Base-by-base conservation (phyloP, 768 basidiomycete species). In the Phaeotremella fagi region DNA sequence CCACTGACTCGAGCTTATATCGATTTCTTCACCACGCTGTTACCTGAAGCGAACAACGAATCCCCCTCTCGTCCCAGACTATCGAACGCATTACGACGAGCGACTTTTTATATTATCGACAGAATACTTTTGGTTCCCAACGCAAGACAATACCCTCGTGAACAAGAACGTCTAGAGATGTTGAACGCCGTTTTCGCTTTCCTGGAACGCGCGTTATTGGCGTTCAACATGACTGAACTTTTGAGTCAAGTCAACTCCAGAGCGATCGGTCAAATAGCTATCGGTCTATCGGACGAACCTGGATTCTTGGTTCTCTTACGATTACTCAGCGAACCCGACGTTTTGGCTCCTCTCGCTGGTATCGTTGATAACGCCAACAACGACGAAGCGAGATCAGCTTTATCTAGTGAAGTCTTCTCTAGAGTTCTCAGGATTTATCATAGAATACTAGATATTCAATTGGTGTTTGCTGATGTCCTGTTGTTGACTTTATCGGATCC, bases 1-100 rank as follows among this genome's bases (percentile, higher is more conserved):
- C 90, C 92, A 0, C 82, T 88, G 6, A 94, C 92, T 0, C 85
- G 88, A 20, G 85, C 92, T 0, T 94, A 97, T 77, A 75, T 97
- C 46, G 81, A 82, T 52, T 80, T 97, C 41, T 82, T 98, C 54
- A 81, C 81, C 62, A 84, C 88, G 0, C 80, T 97, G 53, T 79
- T 98, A 24, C 61, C 65, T 16, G 31, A 38, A 25, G 38, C 51
- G 35, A 1, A 26, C 43, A 12, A 48, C 46, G 50, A 83, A 82
- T 54, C 79, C 12, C 26, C 45, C 14, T 29, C 47, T 2, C 52
- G 55, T 37, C 79, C 28, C 84, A 85, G 47, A 74, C 79, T 5
- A 83, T 83, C 45, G 75, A 85, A 1, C 83, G 85, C 68, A 86
- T 89, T 22, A 82, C 90, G 42, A 87, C 90, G 1, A 85, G 92